Conservation (phyloP, 225 moss, liverwort and hornwort genomes). For the Physcomitrium patens region DNA sequence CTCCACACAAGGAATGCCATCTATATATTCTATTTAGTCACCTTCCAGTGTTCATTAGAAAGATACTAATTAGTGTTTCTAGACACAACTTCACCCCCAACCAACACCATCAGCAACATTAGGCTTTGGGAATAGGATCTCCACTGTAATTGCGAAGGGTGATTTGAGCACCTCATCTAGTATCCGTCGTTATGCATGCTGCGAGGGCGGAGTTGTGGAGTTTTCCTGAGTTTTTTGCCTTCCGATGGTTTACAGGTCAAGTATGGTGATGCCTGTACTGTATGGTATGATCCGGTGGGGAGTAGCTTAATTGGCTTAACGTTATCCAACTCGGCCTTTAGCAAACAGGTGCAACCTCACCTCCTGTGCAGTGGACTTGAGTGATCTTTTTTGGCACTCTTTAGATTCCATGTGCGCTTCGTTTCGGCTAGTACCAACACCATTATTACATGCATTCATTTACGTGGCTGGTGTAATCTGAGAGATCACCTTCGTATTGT, state of each 20-base stretch:
- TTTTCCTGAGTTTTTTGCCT: not conserved
- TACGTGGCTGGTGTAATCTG: not conserved
- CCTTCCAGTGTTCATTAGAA: too few relatives aligned
- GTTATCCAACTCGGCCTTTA: conserved; percentile 40
- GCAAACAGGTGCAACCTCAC: conserved; percentile 31
- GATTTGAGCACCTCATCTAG: not conserved
- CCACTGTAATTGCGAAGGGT: not conserved
- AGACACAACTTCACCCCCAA: too few relatives aligned
- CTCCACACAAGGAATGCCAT: too few relatives aligned
- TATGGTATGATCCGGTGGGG: conserved; percentile 75
- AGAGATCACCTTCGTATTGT: conserved; percentile 14
- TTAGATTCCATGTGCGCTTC: not conserved
- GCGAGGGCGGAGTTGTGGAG: not conserved
- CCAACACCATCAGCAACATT: too few relatives aligned
- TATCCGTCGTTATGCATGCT: not conserved
- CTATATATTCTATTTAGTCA: too few relatives aligned
- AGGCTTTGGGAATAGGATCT: too few relatives aligned
- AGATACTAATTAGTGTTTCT: too few relatives aligned
- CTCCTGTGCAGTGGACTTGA: not conserved
- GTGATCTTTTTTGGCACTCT: conserved; percentile 1
- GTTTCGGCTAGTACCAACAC: not conserved
- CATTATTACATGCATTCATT: not conserved
- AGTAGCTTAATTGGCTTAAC: conserved; percentile 76
- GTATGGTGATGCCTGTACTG: conserved; percentile 48
- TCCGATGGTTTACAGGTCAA: conserved; percentile 44